A percentile compares a stretch with the other conserved stretches of the same genome.
Evolutionary conservation across 2,329 filamentous ascomycete genomes (phyloP).

Genomic region (Ascochyta fabae): DNA sequence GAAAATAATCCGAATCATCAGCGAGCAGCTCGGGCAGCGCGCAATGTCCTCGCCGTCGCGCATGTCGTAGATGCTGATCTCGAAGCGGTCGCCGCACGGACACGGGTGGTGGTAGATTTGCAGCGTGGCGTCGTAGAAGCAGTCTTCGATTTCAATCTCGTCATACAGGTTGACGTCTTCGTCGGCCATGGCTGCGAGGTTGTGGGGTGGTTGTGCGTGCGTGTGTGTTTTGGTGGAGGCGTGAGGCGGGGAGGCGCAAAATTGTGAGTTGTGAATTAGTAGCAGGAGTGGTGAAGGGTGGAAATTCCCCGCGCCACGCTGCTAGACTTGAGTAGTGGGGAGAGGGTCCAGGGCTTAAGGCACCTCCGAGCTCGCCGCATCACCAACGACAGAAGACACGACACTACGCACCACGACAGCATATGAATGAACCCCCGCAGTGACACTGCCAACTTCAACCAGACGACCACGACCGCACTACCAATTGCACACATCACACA

Average conservation of each 20-base stretch:
- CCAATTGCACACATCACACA: not conserved
- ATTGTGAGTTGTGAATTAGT: not conserved
- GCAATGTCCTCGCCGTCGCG: slow-evolving; percentile 90
- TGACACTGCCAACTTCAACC: too few species aligned
- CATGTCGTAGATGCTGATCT: slow-evolving; percentile 84
- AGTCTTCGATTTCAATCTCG: slow-evolving; percentile 96
- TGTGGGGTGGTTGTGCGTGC: not conserved
- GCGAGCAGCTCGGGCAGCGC: slow-evolving; percentile 95
- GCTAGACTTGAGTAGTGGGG: not conserved
- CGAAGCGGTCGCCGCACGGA: slow-evolving; percentile 95
- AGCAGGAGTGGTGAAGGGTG: not conserved
- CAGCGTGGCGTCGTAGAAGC: slow-evolving; percentile 88
- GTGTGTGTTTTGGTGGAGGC: not conserved
- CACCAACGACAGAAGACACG: too few species aligned
- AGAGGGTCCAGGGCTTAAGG: not conserved
- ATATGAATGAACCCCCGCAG: too few species aligned
- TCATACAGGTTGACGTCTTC: slow-evolving; percentile 77
- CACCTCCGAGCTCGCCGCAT: slow-evolving; percentile 1
- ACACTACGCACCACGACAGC: too few species aligned
- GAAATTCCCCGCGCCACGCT: not conserved
- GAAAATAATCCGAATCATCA: slow-evolving; percentile 96
- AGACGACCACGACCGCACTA: not conserved
- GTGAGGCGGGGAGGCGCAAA: not conserved
- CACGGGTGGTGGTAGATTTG: slow-evolving; percentile 97
- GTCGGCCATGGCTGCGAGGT: slow-evolving; percentile 37